Evolutionary conservation across 306 rosid genomes (phyloP), one percentile per base, ranked within the genome.

Genomic region (Astragalus membranaceus): DNA sequence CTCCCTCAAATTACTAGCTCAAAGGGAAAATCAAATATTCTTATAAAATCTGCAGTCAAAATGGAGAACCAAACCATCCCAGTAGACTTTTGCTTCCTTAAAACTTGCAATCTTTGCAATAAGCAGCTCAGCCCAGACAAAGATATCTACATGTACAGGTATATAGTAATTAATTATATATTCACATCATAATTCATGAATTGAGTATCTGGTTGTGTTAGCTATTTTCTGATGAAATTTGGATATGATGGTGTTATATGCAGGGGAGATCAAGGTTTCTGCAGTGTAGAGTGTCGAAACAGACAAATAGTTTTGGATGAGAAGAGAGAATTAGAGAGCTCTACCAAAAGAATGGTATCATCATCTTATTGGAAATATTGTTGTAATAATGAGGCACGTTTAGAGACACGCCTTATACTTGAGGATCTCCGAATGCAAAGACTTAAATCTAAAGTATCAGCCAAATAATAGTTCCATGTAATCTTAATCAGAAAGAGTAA

Each of bases 111-210:
- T 54, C 79, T 83, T 0, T 83, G 86, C 83, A 54, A 67, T 57
- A 83, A 55, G 58, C 56, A 60, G 7, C 81, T 83, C 23, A 75
- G 81, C 6, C 83, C 58, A 6, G 74, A 83, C 83, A 75, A 83
- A 58, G 86, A 83, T 56, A 83, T 83, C 60, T 83, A 83, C 77
- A 83, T 83, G 84, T 83, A 83, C 81, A 83, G 86, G 86, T 82
- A 77, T 42, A 46, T 49, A 8, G 8, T 39, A 55, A 20, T 20
- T 15, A 50, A 4, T 30, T 47, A 30, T 43, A 10, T 43, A 10
- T 11, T 44, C 4, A 44, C 50, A 44, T 44, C 50, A 44, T 44
- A n/a, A 44, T 2, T 11, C 1, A 2, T 2, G 23, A 20, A 20
- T 0, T 20, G 23, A 20, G 23, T 20, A 20, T 20, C 1, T 20